Percentiles rank a stretch among this genome's conserved stretches.
phyloP scores from a whole-genome alignment of 495 filamentous ascomycete genomes.

The Xylaria nigripes region DNA sequence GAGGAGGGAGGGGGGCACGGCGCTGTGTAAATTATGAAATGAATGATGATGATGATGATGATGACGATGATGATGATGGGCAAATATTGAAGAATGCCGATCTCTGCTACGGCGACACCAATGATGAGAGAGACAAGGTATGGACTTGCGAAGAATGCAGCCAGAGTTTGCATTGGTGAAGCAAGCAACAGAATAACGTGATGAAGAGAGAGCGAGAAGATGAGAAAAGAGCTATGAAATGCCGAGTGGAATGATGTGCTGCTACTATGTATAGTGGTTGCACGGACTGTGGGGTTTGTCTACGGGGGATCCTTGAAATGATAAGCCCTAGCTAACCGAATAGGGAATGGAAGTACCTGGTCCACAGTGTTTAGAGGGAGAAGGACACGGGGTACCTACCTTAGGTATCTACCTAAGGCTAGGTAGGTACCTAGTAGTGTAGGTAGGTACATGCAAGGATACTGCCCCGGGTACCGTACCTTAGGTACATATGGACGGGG shows the following conservation, averaged over 20 bases:
- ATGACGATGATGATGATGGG: not conserved
- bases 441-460: too few relatives aligned
- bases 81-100: not conserved
- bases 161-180: not conserved
- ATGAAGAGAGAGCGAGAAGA: not conserved
- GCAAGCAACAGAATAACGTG: not conserved
- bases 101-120: not conserved
- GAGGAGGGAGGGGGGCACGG: not conserved
- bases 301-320: not conserved
- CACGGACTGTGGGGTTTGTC: not conserved
- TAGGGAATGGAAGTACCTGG: not conserved
- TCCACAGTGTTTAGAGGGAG: not conserved
- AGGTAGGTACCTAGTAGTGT: too few relatives aligned
- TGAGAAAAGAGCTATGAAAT: not conserved
- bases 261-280: not conserved
- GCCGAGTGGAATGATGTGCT: constrained; percentile 2
- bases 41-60: not conserved
- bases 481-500: too few relatives aligned
- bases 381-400: too few relatives aligned
- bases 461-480: too few relatives aligned
- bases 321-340: not conserved
- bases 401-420: not conserved
- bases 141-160: not conserved
- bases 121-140: not conserved
- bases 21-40: too few relatives aligned